Conservation (phyloP, 768 basidiomycete species). For the Suillus variegatus region DNA sequence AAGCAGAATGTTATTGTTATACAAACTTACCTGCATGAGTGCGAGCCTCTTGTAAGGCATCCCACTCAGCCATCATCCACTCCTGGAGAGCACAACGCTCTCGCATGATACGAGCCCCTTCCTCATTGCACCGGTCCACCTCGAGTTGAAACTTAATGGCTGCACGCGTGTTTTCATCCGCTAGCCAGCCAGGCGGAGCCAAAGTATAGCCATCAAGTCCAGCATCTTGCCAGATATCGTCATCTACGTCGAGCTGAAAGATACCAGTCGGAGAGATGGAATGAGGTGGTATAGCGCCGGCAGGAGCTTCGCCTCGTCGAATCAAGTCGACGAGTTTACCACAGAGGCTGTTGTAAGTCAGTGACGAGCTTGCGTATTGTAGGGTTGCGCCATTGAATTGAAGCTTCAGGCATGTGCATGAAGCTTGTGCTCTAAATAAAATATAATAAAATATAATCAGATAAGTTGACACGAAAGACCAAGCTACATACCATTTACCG, state of each 20-base stretch:
- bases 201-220: conserved; percentile 20
- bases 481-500: neutral
- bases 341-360: conserved; percentile 32
- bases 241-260: conserved; percentile 38
- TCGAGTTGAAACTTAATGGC: conserved; percentile 11
- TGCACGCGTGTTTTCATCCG: too few relatives aligned
- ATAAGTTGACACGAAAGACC: conserved; percentile 5
- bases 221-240: conserved; percentile 36
- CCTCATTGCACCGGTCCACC: conserved; percentile 29
- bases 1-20: neutral
- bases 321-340: conserved; percentile 18
- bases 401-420: conserved; percentile 25
- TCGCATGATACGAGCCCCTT: conserved; percentile 17
- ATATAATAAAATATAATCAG: conserved; percentile 10
- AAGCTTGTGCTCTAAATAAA: conserved; percentile 20
- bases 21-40: conserved; percentile 9
- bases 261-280: conserved; percentile 22
- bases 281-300: conserved; percentile 21
- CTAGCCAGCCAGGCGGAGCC: conserved; percentile 9
- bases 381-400: conserved; percentile 29
- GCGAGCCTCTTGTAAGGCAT: neutral
- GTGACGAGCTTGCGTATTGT: conserved; percentile 23
- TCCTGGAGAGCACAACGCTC: conserved; percentile 22
- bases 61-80: conserved; percentile 33
- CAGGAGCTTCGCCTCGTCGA: conserved; percentile 18